These are phyloP conservation scores for Calonectria hawksworthii DNA, from an alignment of 2,329 filamentous ascomycete species.

Conservation along the genomic window DNA sequence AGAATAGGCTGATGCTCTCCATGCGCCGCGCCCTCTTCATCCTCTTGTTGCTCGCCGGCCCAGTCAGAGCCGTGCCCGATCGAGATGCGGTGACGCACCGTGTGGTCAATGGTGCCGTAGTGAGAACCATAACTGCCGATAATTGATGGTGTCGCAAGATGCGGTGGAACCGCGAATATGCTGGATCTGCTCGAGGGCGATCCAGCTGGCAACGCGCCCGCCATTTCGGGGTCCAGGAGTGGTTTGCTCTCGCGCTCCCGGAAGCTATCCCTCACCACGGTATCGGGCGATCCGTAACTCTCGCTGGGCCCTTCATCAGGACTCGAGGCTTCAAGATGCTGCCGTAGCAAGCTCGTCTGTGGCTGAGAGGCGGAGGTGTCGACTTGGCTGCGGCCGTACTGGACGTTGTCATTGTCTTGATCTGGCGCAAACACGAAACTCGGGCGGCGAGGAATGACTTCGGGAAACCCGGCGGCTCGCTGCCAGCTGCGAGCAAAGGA, in stretches of 20 bases:
- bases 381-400: slow-evolving; percentile 58
- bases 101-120: slow-evolving; percentile 67
- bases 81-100: slow-evolving; percentile 57
- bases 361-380: slow-evolving; percentile 51
- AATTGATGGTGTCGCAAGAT: slow-evolving; percentile 77
- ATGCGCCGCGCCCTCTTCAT: slow-evolving; percentile 56
- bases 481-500: slow-evolving; percentile 96
- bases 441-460: slow-evolving; percentile 85
- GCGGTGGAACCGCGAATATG: slow-evolving; percentile 71
- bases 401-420: slow-evolving; percentile 52
- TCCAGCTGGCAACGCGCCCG: slow-evolving; percentile 45
- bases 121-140: slow-evolving; percentile 77
- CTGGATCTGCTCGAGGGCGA: slow-evolving; percentile 52
- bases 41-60: slow-evolving; percentile 49
- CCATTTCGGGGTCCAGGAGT: slow-evolving; percentile 60
- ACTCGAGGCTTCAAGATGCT: slow-evolving; percentile 62
- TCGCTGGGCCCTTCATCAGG: slow-evolving; percentile 43
- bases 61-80: slow-evolving; percentile 57
- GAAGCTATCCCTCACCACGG: slow-evolving; percentile 39
- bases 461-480: slow-evolving; percentile 87
- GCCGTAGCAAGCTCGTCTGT: slow-evolving; percentile 63
- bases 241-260: slow-evolving; percentile 64
- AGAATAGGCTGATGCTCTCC: slow-evolving; percentile 80
- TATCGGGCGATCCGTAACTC: slow-evolving; percentile 33
- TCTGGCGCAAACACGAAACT: slow-evolving; percentile 78